These are phyloP conservation scores for Mariannaea elegans DNA, from an alignment of 2,329 filamentous ascomycete genomes.

Conservation along the genomic window DNA sequence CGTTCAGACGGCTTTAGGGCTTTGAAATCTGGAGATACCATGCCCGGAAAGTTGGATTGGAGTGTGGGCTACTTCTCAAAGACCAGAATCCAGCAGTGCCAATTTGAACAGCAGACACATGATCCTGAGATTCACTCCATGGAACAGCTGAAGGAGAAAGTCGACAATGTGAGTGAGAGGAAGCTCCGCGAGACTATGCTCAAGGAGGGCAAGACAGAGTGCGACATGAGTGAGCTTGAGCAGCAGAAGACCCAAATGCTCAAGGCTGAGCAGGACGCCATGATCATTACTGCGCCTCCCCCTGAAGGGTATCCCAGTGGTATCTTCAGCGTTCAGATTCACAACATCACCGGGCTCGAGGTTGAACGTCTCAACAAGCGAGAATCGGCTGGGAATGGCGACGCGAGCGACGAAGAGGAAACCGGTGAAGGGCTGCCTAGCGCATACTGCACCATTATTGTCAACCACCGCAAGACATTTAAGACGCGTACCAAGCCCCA, in stretches of 20 bases:
- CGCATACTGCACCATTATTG: slow-evolving; percentile 75
- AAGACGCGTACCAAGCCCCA: slow-evolving; percentile 80
- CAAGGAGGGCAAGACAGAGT: slow-evolving; percentile 54
- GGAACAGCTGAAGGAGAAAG: slow-evolving; percentile 66
- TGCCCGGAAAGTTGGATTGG: slow-evolving; percentile 76
- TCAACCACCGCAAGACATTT: slow-evolving; percentile 77
- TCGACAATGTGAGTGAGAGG: slow-evolving; percentile 61
- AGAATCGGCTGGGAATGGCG: slow-evolving; percentile 54
- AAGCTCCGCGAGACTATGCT: slow-evolving; percentile 71
- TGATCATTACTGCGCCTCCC: slow-evolving; percentile 75
- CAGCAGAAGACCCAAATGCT: slow-evolving; percentile 75
- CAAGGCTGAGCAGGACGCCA: slow-evolving; percentile 66
- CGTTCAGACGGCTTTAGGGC: slow-evolving; percentile 72
- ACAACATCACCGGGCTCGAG: slow-evolving; percentile 76
- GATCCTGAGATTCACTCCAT: slow-evolving; percentile 65
- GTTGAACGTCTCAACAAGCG: slow-evolving; percentile 67
- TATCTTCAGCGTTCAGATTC: slow-evolving; percentile 74
- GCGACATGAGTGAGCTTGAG: slow-evolving; percentile 66
- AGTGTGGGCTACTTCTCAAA: slow-evolving; percentile 78
- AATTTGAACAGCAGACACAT: slow-evolving; percentile 68
- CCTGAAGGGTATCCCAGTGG: slow-evolving; percentile 69
- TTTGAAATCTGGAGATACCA: slow-evolving; percentile 70
- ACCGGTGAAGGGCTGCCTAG: slow-evolving; percentile 73
- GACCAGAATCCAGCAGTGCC: slow-evolving; percentile 67
- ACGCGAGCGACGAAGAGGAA: slow-evolving; percentile 65